Conservation (phyloP, 129 eudicot genomes). For the Solidago caesia region DNA sequence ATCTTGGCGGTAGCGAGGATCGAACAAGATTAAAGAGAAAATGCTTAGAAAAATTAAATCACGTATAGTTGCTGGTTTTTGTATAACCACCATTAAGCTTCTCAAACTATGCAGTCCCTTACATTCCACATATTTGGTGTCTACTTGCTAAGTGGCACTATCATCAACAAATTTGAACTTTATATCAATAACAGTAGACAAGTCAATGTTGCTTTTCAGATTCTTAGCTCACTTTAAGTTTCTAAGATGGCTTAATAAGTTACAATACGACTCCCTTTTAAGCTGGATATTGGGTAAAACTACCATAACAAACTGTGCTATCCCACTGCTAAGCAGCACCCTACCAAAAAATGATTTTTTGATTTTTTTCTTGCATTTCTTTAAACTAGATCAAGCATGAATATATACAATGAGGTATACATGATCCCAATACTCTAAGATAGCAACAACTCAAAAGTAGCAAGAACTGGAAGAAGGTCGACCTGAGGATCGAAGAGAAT, state of each 20-base stretch:
- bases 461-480: not conserved
- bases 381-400: not conserved
- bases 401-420: slow-evolving; percentile 11
- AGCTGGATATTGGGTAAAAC: not conserved
- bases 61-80: not conserved
- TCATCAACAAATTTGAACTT: not conserved
- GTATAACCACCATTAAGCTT: not conserved
- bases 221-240: slow-evolving; percentile 15
- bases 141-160: slow-evolving; percentile 17
- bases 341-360: not conserved
- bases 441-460: not conserved
- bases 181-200: not conserved
- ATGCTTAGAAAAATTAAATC: slow-evolving; percentile 8
- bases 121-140: slow-evolving; percentile 9
- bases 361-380: not conserved
- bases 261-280: not conserved
- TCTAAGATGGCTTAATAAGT: slow-evolving; percentile 15
- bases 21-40: not conserved
- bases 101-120: slow-evolving; percentile 8
- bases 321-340: slow-evolving; percentile 10
- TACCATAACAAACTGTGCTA: slow-evolving; percentile 12
- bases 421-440: slow-evolving; percentile 8
- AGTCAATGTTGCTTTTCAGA: slow-evolving; percentile 4
- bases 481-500: slow-evolving; percentile 6
- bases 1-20: not conserved